Percentiles rank a stretch among this genome's conserved stretches.
phyloP scores from a whole-genome alignment of 768 basidiomycete species.

The Suillus occidentalis region DNA sequence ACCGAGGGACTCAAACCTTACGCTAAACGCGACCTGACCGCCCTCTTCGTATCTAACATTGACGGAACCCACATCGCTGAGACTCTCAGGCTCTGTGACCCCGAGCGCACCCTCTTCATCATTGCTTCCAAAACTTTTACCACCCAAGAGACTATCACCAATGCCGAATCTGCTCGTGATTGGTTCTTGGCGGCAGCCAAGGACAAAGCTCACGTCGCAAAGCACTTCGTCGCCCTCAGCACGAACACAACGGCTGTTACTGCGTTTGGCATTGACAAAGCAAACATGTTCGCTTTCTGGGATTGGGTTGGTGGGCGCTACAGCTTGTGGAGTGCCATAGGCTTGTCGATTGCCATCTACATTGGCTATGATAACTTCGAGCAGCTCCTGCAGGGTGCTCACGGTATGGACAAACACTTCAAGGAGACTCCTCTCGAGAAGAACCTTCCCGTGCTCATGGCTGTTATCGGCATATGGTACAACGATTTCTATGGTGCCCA shows the following conservation, averaged over 20 bases:
- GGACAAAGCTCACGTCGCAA: constrained; percentile 91
- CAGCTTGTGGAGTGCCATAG: constrained; percentile 98
- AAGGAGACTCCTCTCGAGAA: constrained; percentile 81
- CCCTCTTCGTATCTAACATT: constrained; percentile 95
- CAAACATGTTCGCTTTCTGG: constrained; percentile 99
- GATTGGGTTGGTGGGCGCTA: constrained; percentile 99
- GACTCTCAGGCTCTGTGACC: constrained; percentile 75
- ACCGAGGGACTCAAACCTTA: constrained; percentile 96
- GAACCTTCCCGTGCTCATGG: constrained; percentile 91
- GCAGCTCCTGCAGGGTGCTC: constrained; percentile 85
- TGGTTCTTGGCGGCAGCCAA: constrained; percentile 90
- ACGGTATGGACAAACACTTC: constrained; percentile 98
- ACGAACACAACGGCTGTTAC: constrained; percentile 95
- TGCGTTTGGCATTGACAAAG: constrained; percentile 84
- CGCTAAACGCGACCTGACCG: constrained; percentile 82
- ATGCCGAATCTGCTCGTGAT: constrained; percentile 88
- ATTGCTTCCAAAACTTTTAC: constrained; percentile 99
- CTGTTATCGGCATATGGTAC: constrained; percentile 94
- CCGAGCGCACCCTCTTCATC: constrained; percentile 95
- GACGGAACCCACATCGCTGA: constrained; percentile 98
- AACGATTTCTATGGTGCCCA: constrained; percentile 98
- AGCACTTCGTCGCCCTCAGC: constrained; percentile 98
- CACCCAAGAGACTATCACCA: constrained; percentile 99
- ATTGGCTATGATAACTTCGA: constrained; percentile 96
- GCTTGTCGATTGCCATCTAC: constrained; percentile 88